These are phyloP conservation scores for Penicillium macrosclerotiorum DNA, from an alignment of 495 filamentous ascomycete genomes.

Conservation along the genomic window DNA sequence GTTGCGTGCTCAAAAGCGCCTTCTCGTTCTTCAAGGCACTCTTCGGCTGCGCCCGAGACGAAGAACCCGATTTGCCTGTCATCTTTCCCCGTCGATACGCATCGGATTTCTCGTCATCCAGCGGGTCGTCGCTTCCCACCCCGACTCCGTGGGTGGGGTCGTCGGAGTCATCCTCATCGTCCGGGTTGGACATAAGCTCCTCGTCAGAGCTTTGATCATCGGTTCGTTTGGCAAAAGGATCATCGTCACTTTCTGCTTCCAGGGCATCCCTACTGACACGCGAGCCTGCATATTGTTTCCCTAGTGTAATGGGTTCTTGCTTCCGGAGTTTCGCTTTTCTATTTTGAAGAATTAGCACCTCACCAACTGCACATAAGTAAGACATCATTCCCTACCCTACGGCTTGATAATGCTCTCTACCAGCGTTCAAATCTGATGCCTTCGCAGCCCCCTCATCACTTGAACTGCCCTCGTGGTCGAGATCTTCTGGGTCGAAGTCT, in stretches of 20 bases:
- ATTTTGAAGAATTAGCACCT: constrained; percentile 7
- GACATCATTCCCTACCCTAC: constrained; percentile 59
- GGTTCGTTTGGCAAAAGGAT: constrained; percentile 36
- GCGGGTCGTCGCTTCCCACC: no score
- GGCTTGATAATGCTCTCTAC: constrained; percentile 80
- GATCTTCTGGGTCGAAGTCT: constrained; percentile 91
- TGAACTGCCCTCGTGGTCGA: constrained; percentile 49
- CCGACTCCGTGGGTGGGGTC: no score
- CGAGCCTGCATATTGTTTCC: constrained; percentile 79
- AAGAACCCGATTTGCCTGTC: no score
- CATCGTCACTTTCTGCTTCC: constrained; percentile 48
- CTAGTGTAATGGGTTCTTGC: constrained; percentile 56
- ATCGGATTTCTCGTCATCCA: neutral
- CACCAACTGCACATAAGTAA: constrained; percentile 3
- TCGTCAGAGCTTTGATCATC: constrained; percentile 19
- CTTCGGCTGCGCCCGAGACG: neutral
- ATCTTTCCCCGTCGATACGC: no score
- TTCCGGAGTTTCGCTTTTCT: constrained; percentile 87
- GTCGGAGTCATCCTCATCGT: constrained; percentile 30
- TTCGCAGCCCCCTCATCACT: constrained; percentile 52
- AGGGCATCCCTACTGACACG: constrained; percentile 73
- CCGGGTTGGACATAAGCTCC: constrained; percentile 18
- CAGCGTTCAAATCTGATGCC: constrained; percentile 43
- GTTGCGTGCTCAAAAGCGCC: neutral
- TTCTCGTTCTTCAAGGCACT: neutral